Evolutionary conservation across 2,329 filamentous ascomycete genomes (phyloP).

Genomic region (Plenodomus biglobosus): DNA sequence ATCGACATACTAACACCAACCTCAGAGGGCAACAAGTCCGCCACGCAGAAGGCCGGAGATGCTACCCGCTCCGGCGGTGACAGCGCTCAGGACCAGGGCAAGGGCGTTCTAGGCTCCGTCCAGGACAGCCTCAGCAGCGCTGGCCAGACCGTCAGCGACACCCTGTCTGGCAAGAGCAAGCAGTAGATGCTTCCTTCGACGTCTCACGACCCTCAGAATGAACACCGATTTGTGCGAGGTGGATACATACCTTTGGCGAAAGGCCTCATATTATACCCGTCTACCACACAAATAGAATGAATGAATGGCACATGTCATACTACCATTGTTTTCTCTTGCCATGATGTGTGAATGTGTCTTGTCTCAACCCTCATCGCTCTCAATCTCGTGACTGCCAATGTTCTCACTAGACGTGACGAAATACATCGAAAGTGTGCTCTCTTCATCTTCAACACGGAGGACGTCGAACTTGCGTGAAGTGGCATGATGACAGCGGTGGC

Average conservation of each 20-base stretch:
- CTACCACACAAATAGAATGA: conserved; percentile 16
- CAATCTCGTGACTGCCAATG: too few relatives aligned
- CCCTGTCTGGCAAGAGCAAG: conserved; percentile 41
- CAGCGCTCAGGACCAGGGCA: conserved; percentile 46
- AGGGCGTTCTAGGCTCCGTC: conserved; percentile 45
- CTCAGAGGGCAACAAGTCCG: conserved; percentile 49
- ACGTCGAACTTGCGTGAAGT: too few relatives aligned
- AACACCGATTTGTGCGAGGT: conserved; percentile 7
- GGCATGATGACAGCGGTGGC: too few relatives aligned
- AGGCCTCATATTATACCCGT: conserved; percentile 20
- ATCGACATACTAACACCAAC: conserved; percentile 18
- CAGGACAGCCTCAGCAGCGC: conserved; percentile 47
- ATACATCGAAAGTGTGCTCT: too few relatives aligned
- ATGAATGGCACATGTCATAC: conserved; percentile 1
- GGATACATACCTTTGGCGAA: conserved; percentile 10
- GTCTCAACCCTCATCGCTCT: too few relatives aligned
- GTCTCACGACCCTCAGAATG: conserved; percentile 6
- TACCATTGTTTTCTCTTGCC: not conserved
- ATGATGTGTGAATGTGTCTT: not conserved
- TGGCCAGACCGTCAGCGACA: conserved; percentile 45
- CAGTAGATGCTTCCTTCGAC: conserved; percentile 23
- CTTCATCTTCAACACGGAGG: too few relatives aligned
- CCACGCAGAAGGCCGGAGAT: conserved; percentile 53
- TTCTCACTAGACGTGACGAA: too few relatives aligned
- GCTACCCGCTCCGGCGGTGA: conserved; percentile 46